Evolutionary conservation across 2,329 filamentous ascomycete species (phyloP).

Genomic region (Scedosporium dehoogii): DNA sequence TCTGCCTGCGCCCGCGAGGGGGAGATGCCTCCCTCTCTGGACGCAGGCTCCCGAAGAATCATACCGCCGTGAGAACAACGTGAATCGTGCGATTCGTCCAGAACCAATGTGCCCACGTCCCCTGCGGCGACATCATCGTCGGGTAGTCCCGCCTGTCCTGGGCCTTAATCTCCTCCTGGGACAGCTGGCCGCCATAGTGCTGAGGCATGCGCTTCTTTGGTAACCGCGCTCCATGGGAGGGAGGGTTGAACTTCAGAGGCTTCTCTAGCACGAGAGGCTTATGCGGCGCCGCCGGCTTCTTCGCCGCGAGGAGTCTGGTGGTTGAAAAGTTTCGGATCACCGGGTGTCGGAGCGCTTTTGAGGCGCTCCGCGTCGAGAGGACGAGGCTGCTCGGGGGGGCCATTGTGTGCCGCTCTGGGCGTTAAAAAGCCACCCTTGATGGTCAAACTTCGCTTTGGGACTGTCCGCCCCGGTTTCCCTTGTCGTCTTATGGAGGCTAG

Average conservation of each 20-base stretch:
- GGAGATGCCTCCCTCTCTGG: neutral
- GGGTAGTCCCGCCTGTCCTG: constrained; percentile 71
- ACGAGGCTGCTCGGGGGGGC: neutral
- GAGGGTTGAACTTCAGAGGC: constrained; percentile 81
- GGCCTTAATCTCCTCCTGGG: constrained; percentile 51
- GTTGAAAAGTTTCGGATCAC: neutral
- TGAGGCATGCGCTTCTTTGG: constrained; percentile 45
- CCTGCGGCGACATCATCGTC: constrained; percentile 76
- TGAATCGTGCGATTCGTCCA: constrained; percentile 69
- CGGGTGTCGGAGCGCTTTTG: neutral
- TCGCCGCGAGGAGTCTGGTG: neutral
- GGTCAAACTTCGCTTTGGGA: too few relatives aligned
- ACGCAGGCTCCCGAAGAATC: constrained; percentile 15
- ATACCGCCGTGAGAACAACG: constrained; percentile 72
- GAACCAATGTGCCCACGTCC: constrained; percentile 77
- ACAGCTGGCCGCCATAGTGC: constrained; percentile 67
- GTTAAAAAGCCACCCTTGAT: too few relatives aligned
- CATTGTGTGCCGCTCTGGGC: neutral
- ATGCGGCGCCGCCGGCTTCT: constrained; percentile 14
- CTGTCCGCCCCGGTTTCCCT: too few relatives aligned
- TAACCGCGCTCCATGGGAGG: constrained; percentile 71
- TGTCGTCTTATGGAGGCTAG: too few relatives aligned
- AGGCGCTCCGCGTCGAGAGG: neutral
- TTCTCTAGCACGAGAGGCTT: constrained; percentile 71
- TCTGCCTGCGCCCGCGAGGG: neutral